Conservation (phyloP, 176 grass and related monocot species). For the Triticum monococcum region DNA sequence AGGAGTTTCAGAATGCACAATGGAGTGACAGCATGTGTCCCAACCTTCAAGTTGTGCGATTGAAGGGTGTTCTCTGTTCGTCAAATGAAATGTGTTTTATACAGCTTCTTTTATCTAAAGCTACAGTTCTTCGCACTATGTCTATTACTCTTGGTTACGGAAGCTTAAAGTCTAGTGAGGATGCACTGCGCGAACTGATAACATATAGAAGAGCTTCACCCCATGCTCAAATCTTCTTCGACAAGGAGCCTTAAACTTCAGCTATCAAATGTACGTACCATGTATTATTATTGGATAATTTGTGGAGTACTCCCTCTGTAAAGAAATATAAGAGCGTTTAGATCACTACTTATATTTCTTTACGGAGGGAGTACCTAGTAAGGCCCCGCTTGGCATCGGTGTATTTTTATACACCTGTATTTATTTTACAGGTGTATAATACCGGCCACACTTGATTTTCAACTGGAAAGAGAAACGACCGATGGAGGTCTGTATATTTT, state of each 20-base stretch:
- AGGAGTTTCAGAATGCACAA: not conserved
- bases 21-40: not conserved
- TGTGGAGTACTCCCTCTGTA: not conserved
- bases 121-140: not conserved
- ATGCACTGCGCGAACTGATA: not conserved
- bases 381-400: no score
- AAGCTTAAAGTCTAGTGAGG: not conserved
- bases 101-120: slow-evolving; percentile 8
- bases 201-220: slow-evolving; percentile 13
- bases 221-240: slow-evolving; percentile 2
- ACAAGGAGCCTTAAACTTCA: not conserved
- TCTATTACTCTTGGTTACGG: not conserved
- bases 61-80: not conserved
- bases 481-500: no score
- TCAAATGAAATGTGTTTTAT: slow-evolving; percentile 15
- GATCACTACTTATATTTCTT: no score
- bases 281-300: not conserved
- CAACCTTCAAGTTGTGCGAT: not conserved
- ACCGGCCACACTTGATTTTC: no score
- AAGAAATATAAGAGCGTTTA: no score
- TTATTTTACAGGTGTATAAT: no score
- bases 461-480: no score
- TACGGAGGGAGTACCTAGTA: not conserved
- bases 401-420: no score
- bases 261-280: not conserved